These are phyloP conservation scores for Chalciporus chontae DNA, from an alignment of 768 basidiomycete genomes.

Conservation along the genomic window DNA sequence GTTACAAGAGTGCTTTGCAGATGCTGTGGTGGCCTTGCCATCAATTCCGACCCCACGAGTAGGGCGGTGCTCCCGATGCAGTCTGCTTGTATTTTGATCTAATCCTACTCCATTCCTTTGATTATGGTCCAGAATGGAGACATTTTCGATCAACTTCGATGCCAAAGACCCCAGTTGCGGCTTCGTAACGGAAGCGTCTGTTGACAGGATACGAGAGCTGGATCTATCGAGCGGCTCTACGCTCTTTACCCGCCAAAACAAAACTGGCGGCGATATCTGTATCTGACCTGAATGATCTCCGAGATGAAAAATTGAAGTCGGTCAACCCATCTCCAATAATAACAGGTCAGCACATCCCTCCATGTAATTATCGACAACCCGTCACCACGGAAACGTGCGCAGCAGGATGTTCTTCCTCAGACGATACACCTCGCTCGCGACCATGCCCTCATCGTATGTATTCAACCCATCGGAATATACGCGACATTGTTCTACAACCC, in stretches of 20 bases:
- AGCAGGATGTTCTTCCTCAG: no score
- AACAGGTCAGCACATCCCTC: no score
- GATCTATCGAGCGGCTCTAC: constrained; percentile 36
- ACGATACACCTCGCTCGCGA: no score
- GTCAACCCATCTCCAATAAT: constrained; percentile 27
- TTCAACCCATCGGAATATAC: no score
- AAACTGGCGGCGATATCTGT: constrained; percentile 28
- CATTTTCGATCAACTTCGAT: constrained; percentile 38
- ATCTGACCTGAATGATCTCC: constrained; percentile 34
- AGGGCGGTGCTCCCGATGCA: constrained; percentile 41
- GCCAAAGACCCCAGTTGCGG: constrained; percentile 33
- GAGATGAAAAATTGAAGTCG: constrained; percentile 32
- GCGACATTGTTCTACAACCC: no score
- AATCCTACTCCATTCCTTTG: not conserved
- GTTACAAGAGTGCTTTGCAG: no score
- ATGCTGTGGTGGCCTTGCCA: constrained; percentile 41
- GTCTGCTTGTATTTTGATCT: constrained; percentile 22
- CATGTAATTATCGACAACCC: no score
- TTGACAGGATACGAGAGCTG: constrained; percentile 32
- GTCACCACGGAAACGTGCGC: no score
- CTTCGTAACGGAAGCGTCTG: constrained; percentile 33
- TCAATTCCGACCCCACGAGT: constrained; percentile 40
- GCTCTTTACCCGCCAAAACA: constrained; percentile 35
- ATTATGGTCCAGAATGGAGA: constrained; percentile 35
- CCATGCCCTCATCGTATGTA: no score